Evolutionary conservation across 2,329 filamentous ascomycete genomes (phyloP).

Genomic region (Hymenoscyphus scutula): DNA sequence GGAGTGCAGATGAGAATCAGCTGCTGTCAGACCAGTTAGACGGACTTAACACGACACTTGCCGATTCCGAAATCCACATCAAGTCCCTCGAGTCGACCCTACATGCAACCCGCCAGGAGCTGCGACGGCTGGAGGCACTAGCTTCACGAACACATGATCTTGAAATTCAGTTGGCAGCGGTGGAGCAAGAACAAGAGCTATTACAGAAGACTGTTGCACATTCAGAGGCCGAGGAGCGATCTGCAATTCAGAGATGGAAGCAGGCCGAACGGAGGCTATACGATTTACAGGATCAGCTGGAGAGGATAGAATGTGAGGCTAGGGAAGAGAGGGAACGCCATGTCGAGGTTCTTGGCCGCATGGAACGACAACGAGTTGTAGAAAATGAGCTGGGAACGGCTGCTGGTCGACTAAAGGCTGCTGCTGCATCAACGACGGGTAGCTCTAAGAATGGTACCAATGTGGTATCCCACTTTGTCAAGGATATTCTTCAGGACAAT

Average conservation of each 20-base stretch:
- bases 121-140: constrained; percentile 71
- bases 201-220: constrained; percentile 66
- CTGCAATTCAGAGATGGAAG: constrained; percentile 79
- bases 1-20: constrained; percentile 79
- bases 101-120: constrained; percentile 71
- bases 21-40: constrained; percentile 81
- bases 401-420: constrained; percentile 76
- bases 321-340: constrained; percentile 78
- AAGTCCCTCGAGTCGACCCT: constrained; percentile 74
- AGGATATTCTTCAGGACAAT: constrained; percentile 93
- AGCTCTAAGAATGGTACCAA: constrained; percentile 58
- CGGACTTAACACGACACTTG: constrained; percentile 72
- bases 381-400: constrained; percentile 80
- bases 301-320: constrained; percentile 82
- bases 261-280: constrained; percentile 76
- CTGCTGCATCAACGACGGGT: constrained; percentile 54
- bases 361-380: constrained; percentile 79
- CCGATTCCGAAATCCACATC: constrained; percentile 77
- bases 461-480: constrained; percentile 94
- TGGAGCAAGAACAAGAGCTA: constrained; percentile 78
- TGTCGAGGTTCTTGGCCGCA: constrained; percentile 73
- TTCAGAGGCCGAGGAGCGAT: constrained; percentile 72
- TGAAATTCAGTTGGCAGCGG: constrained; percentile 72
- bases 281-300: constrained; percentile 81
- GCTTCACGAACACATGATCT: constrained; percentile 73